phyloP scores from a whole-genome alignment of 352 stramenopile genomes.

The Phytopythium boreale region DNA sequence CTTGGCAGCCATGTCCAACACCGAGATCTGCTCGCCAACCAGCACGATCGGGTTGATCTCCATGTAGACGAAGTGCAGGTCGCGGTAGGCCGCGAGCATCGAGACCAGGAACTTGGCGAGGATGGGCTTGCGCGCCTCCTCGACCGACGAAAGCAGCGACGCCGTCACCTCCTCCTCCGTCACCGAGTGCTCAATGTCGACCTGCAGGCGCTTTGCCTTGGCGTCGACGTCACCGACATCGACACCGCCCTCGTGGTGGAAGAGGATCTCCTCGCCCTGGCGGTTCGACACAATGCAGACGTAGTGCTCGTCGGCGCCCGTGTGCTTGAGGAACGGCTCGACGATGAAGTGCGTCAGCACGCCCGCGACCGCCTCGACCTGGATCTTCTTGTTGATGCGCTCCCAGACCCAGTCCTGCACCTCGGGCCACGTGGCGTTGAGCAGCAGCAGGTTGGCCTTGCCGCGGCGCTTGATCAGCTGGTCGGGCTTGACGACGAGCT shows the following conservation, averaged over 20 bases:
- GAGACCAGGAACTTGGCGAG: constrained; percentile 88
- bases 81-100: constrained; percentile 92
- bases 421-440: constrained; percentile 92
- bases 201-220: constrained; percentile 90
- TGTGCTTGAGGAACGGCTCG: constrained; percentile 95
- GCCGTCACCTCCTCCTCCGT: constrained; percentile 72
- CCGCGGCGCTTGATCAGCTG: constrained; percentile 97
- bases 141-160: constrained; percentile 80
- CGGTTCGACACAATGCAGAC: constrained; percentile 95
- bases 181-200: constrained; percentile 70
- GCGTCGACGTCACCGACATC: constrained; percentile 95
- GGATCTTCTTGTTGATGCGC: constrained; percentile 91
- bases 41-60: constrained; percentile 98
- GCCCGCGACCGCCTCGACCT: constrained; percentile 90
- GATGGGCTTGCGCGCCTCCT: constrained; percentile 67
- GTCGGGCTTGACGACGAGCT: constrained; percentile 97
- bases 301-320: constrained; percentile 94
- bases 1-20: constrained; percentile 96
- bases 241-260: constrained; percentile 94
- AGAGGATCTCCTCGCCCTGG: constrained; percentile 95
- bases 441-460: constrained; percentile 93
- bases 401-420: constrained; percentile 94
- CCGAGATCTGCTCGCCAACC: constrained; percentile 88
- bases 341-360: constrained; percentile 97
- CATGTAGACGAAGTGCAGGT: constrained; percentile 97